Evolutionary conservation across 768 basidiomycete species (phyloP).

Genomic region (Panaeolus cyanescens): DNA sequence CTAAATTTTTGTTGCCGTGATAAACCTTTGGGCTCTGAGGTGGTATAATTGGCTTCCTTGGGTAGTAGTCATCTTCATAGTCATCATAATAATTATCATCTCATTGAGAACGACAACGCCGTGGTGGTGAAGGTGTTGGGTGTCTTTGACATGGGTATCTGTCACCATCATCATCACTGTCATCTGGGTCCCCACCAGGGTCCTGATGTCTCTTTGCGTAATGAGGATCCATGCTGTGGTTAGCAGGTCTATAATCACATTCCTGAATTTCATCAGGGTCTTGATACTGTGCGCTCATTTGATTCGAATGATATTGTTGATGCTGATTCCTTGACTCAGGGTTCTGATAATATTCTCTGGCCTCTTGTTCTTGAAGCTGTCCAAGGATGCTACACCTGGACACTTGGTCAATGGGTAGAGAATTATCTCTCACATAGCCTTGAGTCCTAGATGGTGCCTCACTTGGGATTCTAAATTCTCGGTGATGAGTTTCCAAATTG

Average conservation of each 20-base stretch:
- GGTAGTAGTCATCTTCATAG: neutral
- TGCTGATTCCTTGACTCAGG: no score
- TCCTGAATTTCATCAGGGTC: neutral
- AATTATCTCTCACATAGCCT: neutral
- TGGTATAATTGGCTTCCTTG: neutral
- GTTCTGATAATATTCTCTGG: neutral
- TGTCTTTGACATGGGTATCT: neutral
- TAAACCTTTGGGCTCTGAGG: constrained; percentile 23
- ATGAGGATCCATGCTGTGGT: no score
- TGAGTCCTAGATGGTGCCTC: neutral
- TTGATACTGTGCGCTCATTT: neutral
- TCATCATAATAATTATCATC: neutral
- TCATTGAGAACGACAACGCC: neutral
- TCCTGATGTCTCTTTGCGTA: no score
- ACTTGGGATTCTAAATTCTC: neutral
- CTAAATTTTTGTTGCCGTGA: constrained; percentile 21
- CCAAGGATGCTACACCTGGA: neutral
- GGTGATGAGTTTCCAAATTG: no score
- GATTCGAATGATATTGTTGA: no score
- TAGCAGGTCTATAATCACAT: no score
- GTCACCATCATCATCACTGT: neutral
- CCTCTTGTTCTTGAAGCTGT: neutral
- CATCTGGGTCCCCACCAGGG: no score
- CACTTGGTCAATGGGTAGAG: neutral
- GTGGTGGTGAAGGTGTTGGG: neutral